A percentile compares a stretch with the other conserved stretches of the same genome.
Conservation (phyloP, 306 rosid species). For the Malus orientalis region DNA sequence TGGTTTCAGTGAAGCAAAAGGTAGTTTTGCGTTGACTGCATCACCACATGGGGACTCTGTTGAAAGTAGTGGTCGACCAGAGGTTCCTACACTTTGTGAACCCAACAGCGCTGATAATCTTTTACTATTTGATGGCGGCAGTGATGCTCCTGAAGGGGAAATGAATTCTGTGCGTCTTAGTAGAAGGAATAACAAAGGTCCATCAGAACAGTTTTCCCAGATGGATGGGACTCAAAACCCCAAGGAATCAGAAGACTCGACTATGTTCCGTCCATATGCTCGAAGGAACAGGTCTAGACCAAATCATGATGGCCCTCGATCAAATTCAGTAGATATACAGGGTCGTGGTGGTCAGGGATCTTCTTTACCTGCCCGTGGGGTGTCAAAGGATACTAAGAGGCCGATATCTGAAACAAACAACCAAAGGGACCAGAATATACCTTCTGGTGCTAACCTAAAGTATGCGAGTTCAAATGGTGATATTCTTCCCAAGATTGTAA, state of each 20-base stretch:
- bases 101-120: constrained; percentile 97
- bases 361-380: constrained; percentile 40
- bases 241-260: constrained; percentile 91
- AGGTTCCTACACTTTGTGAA: constrained; percentile 67
- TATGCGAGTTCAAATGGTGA: constrained; percentile 61
- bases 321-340: constrained; percentile 30
- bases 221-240: constrained; percentile 74
- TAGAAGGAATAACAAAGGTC: constrained; percentile 51
- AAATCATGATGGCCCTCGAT: constrained; percentile 64
- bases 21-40: constrained; percentile 93
- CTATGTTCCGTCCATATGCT: constrained; percentile 88
- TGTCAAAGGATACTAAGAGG: constrained; percentile 54
- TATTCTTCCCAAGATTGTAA: constrained; percentile 28
- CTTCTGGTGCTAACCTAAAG: constrained; percentile 57
- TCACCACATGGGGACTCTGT: constrained; percentile 97
- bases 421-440: constrained; percentile 43
- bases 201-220: constrained; percentile 83
- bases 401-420: constrained; percentile 41
- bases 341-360: constrained; percentile 30
- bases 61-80: constrained; percentile 95
- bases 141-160: constrained; percentile 60
- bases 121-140: constrained; percentile 70
- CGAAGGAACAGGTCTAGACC: constrained; percentile 91
- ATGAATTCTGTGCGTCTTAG: constrained; percentile 50
- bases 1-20: constrained; percentile 85